Evolutionary conservation across 2,329 filamentous ascomycete species (phyloP), one percentile per base, ranked within the genome.

Genomic region (Dactylellina parvicollis): DNA sequence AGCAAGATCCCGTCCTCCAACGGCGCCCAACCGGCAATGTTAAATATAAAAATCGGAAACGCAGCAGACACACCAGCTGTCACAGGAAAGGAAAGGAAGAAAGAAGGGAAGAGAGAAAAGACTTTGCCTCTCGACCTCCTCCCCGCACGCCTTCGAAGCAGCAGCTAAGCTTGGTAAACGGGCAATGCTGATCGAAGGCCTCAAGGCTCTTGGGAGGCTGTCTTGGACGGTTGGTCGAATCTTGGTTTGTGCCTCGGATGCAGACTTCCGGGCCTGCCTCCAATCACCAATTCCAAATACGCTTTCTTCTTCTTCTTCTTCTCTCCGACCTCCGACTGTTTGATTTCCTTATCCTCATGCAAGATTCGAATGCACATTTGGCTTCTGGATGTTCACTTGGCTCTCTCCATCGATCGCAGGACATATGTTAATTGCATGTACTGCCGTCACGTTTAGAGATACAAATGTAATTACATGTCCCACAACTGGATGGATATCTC

Each of bases 211-310:
- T 65, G 50, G 61, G 24, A 42, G 30, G 32, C 2, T 4, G 47
- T 32, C 47, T 34, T 34, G 26, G n/a, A 52, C 9, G 22, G 9
- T 26, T 7, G 20, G 8, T 34, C 47, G 49, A 18, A 18, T 55
- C 62, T 49, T 57, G 62, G 62, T 32, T 20, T 57, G 30, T 36
- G 26, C 5, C 49, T 65, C 60, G 60, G 60, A 44, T 65, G 14
- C 18, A 18, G 30, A 26, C 47, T 46, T 55, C 60, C 60, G 49
- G 47, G 36, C 28, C 10, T 36, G 18, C 34, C 18, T 16, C 59
- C 59, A 54, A 64, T 64, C 60, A 56, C 59, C 14, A 16, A 64
- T 54, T 64, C 26, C 59, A 64, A 64, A 64, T 64, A 54, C 40
- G 40, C 30, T 32, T 4, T 9, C 34, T 14, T 14, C 10, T 12